Base-by-base conservation (phyloP, 1,284 basidiomycete genomes). In the Bondarzewia mesenterica region DNA sequence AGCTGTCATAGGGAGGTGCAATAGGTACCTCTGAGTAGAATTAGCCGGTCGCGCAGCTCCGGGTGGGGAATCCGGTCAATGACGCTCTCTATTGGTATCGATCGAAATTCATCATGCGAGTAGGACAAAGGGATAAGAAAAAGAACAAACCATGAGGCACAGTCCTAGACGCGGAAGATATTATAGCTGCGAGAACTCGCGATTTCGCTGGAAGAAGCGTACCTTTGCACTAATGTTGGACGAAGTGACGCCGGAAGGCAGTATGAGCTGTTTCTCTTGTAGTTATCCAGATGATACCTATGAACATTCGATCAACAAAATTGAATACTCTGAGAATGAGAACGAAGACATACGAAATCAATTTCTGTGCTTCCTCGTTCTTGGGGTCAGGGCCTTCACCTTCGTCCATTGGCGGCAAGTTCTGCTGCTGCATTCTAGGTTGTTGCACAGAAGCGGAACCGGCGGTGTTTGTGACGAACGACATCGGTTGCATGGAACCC, bases 1-100 rank as follows among this genome's bases (percentile, higher is more conserved):
- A 27, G 20, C 39, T 47, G 12, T 32, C n/a, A 29, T 20, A 51
- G 27, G 12, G 47, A 21, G 20, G 7, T 29, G 35, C 25, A 42
- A n/a, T 37, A 59, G 68, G 46, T 55, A 87, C 89, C 86, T 68
- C 89, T 77, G 22, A 91, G 66, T 14, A 93, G 69, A 57, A 95
- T 95, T 77, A 94, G 86, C 26, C 89, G 79, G 61, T 95, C 92
- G 41, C 92, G 78, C 50, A 95, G 71, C 52, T 89, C 85, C 39
- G 92, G 88, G 66, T 93, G 88, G 52, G 90, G 75, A 45, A 94
- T 82, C 37, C 82, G 80, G 64, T 94, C 92, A 58, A 94, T 90
- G n/a, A 88, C 77, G 56, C 89, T 87, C 64, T 93, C 86, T 89
- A 58, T 20, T 43, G 8, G 57, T 42, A 47, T 54, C 39, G 26